These are phyloP conservation scores for Moesziomyces sp. DNA, from an alignment of 1,284 basidiomycete genomes.

Conservation along the genomic window DNA sequence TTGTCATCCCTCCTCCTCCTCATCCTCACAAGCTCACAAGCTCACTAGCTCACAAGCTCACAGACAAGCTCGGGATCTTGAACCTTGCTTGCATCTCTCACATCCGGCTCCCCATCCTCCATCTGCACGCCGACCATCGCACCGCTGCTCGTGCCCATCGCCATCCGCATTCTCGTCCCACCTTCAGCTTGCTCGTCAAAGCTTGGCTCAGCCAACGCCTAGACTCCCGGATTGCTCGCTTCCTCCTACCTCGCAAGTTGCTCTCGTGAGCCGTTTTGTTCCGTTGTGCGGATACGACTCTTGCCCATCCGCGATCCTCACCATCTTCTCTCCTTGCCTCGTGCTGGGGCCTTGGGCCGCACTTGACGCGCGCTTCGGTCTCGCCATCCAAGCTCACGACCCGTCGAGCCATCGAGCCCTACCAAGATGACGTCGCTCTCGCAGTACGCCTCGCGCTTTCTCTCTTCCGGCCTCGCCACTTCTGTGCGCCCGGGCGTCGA, in stretches of 20 bases:
- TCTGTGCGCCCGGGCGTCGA: constrained; percentile 30
- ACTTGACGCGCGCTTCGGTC: background rate
- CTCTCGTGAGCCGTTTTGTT: no score
- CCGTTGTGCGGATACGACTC: no score
- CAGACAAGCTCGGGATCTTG: background rate
- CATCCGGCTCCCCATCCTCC: no score
- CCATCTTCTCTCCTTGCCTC: constrained; percentile 25
- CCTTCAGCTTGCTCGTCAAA: background rate
- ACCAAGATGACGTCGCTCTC: constrained; percentile 46
- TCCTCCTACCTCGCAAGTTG: no score
- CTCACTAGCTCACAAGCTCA: no score
- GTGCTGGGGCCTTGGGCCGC: background rate
- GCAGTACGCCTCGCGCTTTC: constrained; percentile 53
- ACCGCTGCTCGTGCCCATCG: background rate
- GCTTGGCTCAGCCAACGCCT: no score
- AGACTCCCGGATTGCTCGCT: no score
- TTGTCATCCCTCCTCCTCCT: background rate
- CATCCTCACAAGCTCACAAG: no score
- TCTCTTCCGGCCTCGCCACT: constrained; percentile 40
- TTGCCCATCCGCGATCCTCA: background rate
- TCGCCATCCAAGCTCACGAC: background rate
- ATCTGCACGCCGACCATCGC: background rate
- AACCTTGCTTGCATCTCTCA: background rate
- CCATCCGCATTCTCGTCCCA: background rate
- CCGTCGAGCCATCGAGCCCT: background rate